Percentiles rank a stretch among this genome's conserved stretches.
These are phyloP conservation scores for Ceratobasidium sp. DNA, from an alignment of 1,284 basidiomycete species.

Conservation along the genomic window DNA sequence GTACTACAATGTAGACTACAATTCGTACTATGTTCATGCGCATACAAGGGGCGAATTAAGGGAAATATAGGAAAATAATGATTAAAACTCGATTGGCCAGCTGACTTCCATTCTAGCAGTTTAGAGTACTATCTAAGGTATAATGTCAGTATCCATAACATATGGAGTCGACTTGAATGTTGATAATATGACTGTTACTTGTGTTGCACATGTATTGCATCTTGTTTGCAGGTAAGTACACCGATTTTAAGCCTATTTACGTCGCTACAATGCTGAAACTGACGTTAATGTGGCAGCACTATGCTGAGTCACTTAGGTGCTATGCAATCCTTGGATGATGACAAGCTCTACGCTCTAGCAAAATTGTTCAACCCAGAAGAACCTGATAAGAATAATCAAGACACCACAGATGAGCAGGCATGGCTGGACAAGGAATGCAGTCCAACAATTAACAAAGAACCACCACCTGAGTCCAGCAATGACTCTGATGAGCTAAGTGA, in stretches of 20 bases:
- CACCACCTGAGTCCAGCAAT: neutral
- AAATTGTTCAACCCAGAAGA: neutral
- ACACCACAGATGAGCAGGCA: neutral
- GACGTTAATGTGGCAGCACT: neutral
- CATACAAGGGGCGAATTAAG: too few species aligned
- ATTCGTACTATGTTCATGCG: too few species aligned
- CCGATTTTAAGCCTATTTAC: too few species aligned
- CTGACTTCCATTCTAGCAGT: too few species aligned
- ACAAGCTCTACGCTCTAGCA: neutral
- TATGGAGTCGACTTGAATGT: neutral
- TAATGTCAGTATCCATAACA: neutral
- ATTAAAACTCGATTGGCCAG: too few species aligned
- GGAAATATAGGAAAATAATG: too few species aligned
- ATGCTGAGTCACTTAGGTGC: neutral
- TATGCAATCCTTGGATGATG: neutral
- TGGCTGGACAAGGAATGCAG: neutral
- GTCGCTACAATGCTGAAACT: too few species aligned
- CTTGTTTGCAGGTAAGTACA: slow-evolving; percentile 9
- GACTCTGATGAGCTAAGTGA: too few species aligned
- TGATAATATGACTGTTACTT: neutral
- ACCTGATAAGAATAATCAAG: neutral
- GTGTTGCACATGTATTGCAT: slow-evolving; percentile 18
- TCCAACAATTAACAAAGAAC: neutral
- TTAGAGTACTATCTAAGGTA: too few species aligned
- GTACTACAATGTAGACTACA: too few species aligned